These are phyloP conservation scores for Candida morakotiae DNA, from an alignment of 805 yeast genomes.

Conservation along the genomic window DNA sequence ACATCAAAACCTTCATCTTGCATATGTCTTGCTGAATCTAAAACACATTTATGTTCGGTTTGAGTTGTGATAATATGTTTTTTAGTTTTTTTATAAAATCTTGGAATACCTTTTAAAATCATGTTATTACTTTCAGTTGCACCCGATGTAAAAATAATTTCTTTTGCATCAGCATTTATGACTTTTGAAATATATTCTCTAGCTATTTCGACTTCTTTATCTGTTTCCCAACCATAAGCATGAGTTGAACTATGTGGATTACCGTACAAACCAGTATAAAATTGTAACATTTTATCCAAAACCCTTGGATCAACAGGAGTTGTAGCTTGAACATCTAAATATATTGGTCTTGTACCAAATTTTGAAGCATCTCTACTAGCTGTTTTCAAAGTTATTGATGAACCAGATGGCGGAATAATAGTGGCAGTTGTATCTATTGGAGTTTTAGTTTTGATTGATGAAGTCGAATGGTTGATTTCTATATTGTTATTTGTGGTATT, in stretches of 20 bases:
- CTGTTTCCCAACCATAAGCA: conserved; percentile 98
- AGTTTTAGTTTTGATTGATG: conserved; percentile 1
- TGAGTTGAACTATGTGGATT: conserved; percentile 98
- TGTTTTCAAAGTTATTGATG: conserved; percentile 39
- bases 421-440: conserved; percentile 12
- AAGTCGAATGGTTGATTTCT: no score
- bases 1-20: conserved; percentile 97
- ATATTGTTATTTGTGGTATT: no score
- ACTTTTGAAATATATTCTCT: conserved; percentile 77
- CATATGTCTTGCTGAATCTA: conserved; percentile 91
- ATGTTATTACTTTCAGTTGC: conserved; percentile 97
- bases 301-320: conserved; percentile 98
- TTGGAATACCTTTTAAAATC: conserved; percentile 92
- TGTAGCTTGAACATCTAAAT: conserved; percentile 96
- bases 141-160: conserved; percentile 94
- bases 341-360: conserved; percentile 82
- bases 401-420: conserved; percentile 44
- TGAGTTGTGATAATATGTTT: conserved; percentile 93
- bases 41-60: conserved; percentile 98
- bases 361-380: conserved; percentile 43
- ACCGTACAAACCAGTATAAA: conserved; percentile 90
- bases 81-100: conserved; percentile 86
- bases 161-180: conserved; percentile 92
- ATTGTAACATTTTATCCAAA: conserved; percentile 78
- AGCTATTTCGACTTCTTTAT: conserved; percentile 83